These are phyloP conservation scores for Neopestalotiopsis clavispora DNA, from an alignment of 2,329 filamentous ascomycete species.

Conservation along the genomic window DNA sequence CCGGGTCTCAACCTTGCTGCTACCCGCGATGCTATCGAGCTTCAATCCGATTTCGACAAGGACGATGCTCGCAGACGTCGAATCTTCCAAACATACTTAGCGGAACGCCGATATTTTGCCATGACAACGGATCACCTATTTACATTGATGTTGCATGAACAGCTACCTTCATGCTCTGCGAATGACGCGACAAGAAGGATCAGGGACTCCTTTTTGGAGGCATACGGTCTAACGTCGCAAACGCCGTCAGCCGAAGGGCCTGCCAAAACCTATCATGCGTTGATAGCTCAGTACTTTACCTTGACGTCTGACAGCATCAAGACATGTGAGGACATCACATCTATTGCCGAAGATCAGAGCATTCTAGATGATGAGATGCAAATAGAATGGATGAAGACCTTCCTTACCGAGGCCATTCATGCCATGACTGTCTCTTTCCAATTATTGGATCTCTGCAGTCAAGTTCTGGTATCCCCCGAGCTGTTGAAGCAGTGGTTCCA, in stretches of 20 bases:
- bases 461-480: constrained; percentile 60
- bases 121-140: constrained; percentile 64
- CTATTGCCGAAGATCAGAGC: constrained; percentile 53
- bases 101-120: constrained; percentile 71
- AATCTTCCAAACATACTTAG: constrained; percentile 73
- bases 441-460: constrained; percentile 63
- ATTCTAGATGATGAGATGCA: constrained; percentile 31
- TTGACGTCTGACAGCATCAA: constrained; percentile 54
- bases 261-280: constrained; percentile 45
- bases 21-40: constrained; percentile 57
- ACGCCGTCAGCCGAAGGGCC: constrained; percentile 35
- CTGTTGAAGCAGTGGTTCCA: constrained; percentile 74
- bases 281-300: constrained; percentile 54
- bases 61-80: constrained; percentile 66
- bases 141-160: constrained; percentile 52
- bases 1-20: constrained; percentile 53
- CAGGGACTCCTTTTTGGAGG: constrained; percentile 35
- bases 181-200: constrained; percentile 33
- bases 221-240: constrained; percentile 37
- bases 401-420: constrained; percentile 70
- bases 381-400: constrained; percentile 35
- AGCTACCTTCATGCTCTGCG: constrained; percentile 28
- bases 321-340: constrained; percentile 54
- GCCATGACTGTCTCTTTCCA: constrained; percentile 76
- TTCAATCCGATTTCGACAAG: constrained; percentile 65